A percentile compares a stretch with the other conserved stretches of the same genome.
These are phyloP conservation scores for Parastagonospora avenae DNA, from an alignment of 2,329 filamentous ascomycete genomes.

Conservation along the genomic window DNA sequence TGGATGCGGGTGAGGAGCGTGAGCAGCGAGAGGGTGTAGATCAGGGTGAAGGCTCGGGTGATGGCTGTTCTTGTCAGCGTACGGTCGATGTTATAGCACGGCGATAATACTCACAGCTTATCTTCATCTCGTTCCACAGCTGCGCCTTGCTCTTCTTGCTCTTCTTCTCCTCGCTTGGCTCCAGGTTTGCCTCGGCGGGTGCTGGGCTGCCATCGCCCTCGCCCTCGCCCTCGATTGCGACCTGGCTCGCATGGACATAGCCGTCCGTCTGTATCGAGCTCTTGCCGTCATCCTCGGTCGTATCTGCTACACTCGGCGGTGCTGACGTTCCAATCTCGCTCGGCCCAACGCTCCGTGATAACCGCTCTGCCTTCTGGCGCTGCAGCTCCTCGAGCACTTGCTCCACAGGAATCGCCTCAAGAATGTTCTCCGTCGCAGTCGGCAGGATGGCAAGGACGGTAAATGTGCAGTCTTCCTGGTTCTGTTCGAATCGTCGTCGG, in stretches of 20 bases:
- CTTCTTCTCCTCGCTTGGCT: conserved; percentile 52
- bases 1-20: conserved; percentile 93
- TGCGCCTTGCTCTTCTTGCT: conserved; percentile 85
- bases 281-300: conserved; percentile 75
- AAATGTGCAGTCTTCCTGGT: conserved; percentile 98
- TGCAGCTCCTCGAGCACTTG: conserved; percentile 92
- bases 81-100: not conserved
- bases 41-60: conserved; percentile 84
- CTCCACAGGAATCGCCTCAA: conserved; percentile 88
- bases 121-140: conserved; percentile 96
- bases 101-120: conserved; percentile 72
- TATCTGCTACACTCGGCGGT: conserved; percentile 66
- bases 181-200: conserved; percentile 22
- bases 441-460: conserved; percentile 95
- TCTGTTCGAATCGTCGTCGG: conserved; percentile 95
- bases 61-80: conserved; percentile 65
- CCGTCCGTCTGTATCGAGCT: conserved; percentile 79
- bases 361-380: conserved; percentile 81
- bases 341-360: conserved; percentile 63
- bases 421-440: conserved; percentile 85
- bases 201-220: conserved; percentile 38
- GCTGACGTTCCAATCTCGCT: conserved; percentile 65
- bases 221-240: conserved; percentile 55
- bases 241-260: conserved; percentile 81
- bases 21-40: conserved; percentile 89